phyloP scores from a whole-genome alignment of 495 filamentous ascomycete species.

The Trichoderma erinaceum region DNA sequence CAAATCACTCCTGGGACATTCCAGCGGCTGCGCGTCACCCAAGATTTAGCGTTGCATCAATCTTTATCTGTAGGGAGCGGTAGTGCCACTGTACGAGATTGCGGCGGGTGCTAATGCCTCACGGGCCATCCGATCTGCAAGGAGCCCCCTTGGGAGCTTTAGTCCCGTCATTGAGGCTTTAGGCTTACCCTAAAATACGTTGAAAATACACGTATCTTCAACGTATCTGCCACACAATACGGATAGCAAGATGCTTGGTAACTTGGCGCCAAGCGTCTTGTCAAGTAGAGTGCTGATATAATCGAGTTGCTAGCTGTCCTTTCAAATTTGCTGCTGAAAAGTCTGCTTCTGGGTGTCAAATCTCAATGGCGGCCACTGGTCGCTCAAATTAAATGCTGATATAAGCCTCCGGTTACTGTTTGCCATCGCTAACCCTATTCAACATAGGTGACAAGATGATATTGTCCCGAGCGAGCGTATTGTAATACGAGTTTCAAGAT shows the following conservation, averaged over 20 bases:
- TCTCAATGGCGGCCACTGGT: no score
- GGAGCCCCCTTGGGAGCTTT: neutral
- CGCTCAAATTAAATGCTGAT: neutral
- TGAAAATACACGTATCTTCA: no score
- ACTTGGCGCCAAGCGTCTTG: no score
- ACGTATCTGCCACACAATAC: no score
- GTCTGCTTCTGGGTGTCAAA: no score
- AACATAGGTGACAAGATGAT: neutral
- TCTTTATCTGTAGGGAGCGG: neutral
- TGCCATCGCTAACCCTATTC: neutral
- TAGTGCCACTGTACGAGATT: neutral
- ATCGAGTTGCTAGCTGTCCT: no score
- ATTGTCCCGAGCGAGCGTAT: neutral
- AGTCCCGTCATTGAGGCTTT: neutral
- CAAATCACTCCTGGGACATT: neutral
- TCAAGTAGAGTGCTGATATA: no score
- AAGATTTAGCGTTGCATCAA: neutral
- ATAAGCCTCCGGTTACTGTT: neutral
- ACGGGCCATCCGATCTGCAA: conserved; percentile 9
- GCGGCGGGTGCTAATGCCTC: neutral
- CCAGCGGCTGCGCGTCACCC: neutral
- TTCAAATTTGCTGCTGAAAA: no score
- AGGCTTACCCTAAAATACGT: neutral
- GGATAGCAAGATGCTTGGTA: no score
- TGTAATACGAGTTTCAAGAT: neutral